Percentiles rank a stretch among this genome's conserved stretches.
Conservation (phyloP, 345 rosid species). For the Pistacia vera region DNA sequence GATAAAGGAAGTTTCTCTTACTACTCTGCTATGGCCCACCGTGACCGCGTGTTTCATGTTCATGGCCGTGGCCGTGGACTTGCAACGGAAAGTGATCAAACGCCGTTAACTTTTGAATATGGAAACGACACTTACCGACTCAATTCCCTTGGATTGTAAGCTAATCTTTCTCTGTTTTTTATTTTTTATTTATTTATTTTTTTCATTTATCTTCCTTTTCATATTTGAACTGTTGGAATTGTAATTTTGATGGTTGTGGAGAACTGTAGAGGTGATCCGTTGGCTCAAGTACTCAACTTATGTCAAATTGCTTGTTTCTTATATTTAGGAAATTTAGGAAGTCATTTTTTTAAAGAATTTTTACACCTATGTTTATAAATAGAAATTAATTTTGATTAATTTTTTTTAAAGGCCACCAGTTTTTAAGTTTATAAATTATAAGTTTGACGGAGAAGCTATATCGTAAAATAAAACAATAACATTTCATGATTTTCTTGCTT, state of each 20-base stretch:
- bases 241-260: neutral
- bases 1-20: slow-evolving; percentile 63
- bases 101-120: slow-evolving; percentile 62
- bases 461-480: too few relatives aligned
- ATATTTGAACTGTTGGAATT: neutral
- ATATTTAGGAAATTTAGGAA: too few relatives aligned
- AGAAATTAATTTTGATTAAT: too few relatives aligned
- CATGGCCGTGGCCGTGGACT: slow-evolving; percentile 83
- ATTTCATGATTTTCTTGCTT: too few relatives aligned
- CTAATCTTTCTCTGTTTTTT: neutral
- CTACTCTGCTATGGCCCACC: slow-evolving; percentile 68
- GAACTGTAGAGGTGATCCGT: neutral
- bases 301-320: too few relatives aligned
- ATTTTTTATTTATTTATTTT: neutral
- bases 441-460: too few relatives aligned
- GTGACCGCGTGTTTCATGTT: slow-evolving; percentile 68
- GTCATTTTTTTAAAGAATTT: too few relatives aligned
- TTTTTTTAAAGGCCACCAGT: too few relatives aligned
- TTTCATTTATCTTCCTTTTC: neutral
- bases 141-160: slow-evolving; percentile 72
- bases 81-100: slow-evolving; percentile 38
- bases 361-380: too few relatives aligned
- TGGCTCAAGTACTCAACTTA: neutral
- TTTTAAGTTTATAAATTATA: too few relatives aligned
- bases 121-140: slow-evolving; percentile 73